phyloP scores from a whole-genome alignment of 2,329 filamentous ascomycete genomes.

The Ophiostoma sp. region DNA sequence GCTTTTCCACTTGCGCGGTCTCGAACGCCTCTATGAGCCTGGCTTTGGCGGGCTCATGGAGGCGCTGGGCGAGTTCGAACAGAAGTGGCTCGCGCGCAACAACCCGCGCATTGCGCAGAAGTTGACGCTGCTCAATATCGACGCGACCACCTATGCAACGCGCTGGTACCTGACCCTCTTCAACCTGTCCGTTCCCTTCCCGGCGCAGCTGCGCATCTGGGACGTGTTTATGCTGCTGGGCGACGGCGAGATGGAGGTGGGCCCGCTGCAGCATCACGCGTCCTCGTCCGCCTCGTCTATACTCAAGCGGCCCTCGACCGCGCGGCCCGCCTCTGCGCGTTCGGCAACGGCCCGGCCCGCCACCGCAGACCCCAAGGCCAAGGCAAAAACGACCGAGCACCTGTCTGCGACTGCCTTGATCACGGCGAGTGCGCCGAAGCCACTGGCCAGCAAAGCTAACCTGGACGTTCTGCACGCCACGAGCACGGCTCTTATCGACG shows the following conservation, averaged over 20 bases:
- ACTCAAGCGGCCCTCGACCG: conserved; percentile 3
- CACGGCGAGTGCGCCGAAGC: conserved; percentile 35
- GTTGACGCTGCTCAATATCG: conserved; percentile 72
- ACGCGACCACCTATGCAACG: conserved; percentile 88
- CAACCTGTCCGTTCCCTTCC: conserved; percentile 92
- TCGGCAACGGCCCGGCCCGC: not conserved
- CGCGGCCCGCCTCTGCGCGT: not conserved
- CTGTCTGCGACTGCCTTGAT: conserved; percentile 21
- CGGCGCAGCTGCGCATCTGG: conserved; percentile 92
- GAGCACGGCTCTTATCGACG: conserved; percentile 83
- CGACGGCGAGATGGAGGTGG: conserved; percentile 38
- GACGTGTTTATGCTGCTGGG: conserved; percentile 95
- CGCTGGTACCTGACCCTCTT: conserved; percentile 97
- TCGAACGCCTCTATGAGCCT: conserved; percentile 75
- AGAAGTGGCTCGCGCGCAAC: conserved; percentile 69
- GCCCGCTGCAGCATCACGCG: not conserved
- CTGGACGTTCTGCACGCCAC: conserved; percentile 87
- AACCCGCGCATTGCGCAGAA: conserved; percentile 63
- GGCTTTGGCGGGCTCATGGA: conserved; percentile 85
- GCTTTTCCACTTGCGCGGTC: conserved; percentile 81
- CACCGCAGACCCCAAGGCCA: not conserved
- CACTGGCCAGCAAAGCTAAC: conserved; percentile 40
- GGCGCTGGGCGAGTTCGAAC: conserved; percentile 78
- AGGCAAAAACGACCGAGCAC: not conserved
- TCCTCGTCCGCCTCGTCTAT: not conserved